Base-by-base conservation (phyloP, 495 filamentous ascomycete species). In the Antarctomyces pellizariae region DNA sequence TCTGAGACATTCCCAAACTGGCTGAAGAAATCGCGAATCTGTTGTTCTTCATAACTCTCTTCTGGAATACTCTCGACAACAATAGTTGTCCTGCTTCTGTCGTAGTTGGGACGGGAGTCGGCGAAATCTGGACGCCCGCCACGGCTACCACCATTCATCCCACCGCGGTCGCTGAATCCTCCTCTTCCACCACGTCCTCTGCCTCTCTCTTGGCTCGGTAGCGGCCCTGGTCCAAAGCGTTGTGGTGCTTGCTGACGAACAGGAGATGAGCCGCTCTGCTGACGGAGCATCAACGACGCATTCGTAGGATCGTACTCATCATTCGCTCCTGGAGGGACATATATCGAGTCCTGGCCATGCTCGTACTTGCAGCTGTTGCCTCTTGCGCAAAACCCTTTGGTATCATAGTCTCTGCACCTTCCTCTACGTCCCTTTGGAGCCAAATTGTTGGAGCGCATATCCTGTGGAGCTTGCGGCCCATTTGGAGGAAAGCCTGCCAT, bases 31-130 rank as follows among this genome's bases (percentile, higher is more conserved):
- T 57, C 63, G 17, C 69, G 66, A 29, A 97, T 69, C 6, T 62
- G 47, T 2, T 67, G 47, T 30, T 92, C 83, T 13, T 59, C 53
- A 35, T 86, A 76, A 29, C 78, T 69, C 16, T 92, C 79, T 27
- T 80, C 72, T 0, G 86, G 86, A 18, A 97, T 93, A 34, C 82
- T 72, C 38, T 93, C 83, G 3, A 97, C 67, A 4, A 95, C 86
- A 22, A 97, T 68, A 0, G 75, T 72, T 2, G 67, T 78, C 30
- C 75, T 73, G 1, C 62, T 65, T 29, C 60, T 62, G 44, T 93
- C 79, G 20, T 60, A 55, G 23, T 71, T 73, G 0, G 77, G 75
- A 0, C 82, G 75, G 31, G 67, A 64, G 3, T 64, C 60, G 4
- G 82, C 79, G 44, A 89, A 78, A 5, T 71, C 59, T 7, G 70